Evolutionary conservation across 2,329 filamentous ascomycete species (phyloP).

Genomic region (Chrysoporthe puriensis): DNA sequence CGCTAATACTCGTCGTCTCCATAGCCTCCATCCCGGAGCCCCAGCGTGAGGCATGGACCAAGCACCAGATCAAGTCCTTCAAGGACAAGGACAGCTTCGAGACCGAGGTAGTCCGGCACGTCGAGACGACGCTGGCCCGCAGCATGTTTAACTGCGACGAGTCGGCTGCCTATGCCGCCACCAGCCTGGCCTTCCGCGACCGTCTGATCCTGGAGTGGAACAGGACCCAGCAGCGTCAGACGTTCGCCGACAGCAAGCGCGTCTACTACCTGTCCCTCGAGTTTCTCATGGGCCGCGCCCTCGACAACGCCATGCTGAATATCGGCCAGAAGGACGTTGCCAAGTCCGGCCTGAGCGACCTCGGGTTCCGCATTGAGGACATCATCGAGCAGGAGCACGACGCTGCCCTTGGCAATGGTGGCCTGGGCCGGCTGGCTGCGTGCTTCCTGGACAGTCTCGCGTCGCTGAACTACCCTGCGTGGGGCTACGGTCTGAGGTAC

Average conservation of each 20-base stretch:
- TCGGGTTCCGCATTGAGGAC: constrained; percentile 97
- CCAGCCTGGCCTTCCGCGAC: constrained; percentile 89
- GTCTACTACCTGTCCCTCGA: constrained; percentile 97
- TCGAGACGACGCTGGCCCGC: constrained; percentile 93
- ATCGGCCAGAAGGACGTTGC: constrained; percentile 85
- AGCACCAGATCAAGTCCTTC: constrained; percentile 69
- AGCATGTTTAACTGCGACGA: constrained; percentile 99
- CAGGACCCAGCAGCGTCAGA: constrained; percentile 95
- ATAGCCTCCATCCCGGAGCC: constrained; percentile 81
- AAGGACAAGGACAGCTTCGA: constrained; percentile 81
- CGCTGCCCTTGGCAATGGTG: constrained; percentile 93
- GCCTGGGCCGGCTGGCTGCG: constrained; percentile 89
- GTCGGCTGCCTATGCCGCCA: constrained; percentile 86
- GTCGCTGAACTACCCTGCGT: constrained; percentile 91
- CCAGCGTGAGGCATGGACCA: constrained; percentile 79
- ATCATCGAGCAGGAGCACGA: constrained; percentile 94
- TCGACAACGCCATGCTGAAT: constrained; percentile 99
- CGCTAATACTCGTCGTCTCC: constrained; percentile 1
- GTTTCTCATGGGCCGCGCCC: constrained; percentile 93
- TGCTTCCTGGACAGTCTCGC: constrained; percentile 97
- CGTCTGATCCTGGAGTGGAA: constrained; percentile 96
- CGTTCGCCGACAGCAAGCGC: constrained; percentile 85
- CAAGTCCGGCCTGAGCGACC: constrained; percentile 79
- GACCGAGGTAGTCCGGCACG: constrained; percentile 86
- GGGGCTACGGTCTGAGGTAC: constrained; percentile 96